These are phyloP conservation scores for rapeseed (Brassica napus) DNA, from an alignment of 345 rosid genomes.

Conservation along the genomic window DNA sequence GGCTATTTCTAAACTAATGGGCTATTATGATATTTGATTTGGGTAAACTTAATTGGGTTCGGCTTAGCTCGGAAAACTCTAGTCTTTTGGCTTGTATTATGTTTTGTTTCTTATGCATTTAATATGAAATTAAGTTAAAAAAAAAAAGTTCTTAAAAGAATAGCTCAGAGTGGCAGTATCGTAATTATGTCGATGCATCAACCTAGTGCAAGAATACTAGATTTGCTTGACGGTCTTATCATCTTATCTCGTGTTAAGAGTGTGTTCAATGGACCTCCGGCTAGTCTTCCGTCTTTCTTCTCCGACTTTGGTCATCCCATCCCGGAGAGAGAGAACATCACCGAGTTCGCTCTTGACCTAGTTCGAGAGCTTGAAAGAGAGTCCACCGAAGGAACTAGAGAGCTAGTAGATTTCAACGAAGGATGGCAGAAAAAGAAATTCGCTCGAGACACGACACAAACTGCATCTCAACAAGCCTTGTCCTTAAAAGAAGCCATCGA, in stretches of 20 bases:
- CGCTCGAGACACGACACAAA: background rate
- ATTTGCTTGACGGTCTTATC: constrained; percentile 53
- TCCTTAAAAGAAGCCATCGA: constrained; percentile 29
- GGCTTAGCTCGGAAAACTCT: no score
- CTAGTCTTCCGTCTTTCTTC: constrained; percentile 49
- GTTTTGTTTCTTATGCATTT: no score
- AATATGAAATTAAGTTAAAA: no score
- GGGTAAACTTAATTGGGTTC: no score
- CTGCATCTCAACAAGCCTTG: background rate
- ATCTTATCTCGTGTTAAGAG: constrained; percentile 51
- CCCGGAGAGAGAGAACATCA: constrained; percentile 67
- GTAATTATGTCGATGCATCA: constrained; percentile 77
- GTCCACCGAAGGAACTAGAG: constrained; percentile 44
- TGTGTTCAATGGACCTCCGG: constrained; percentile 57
- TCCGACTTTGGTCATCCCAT: constrained; percentile 65
- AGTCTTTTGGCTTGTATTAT: no score
- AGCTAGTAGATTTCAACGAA: constrained; percentile 62
- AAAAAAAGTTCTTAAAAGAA: constrained; percentile 59
- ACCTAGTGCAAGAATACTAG: constrained; percentile 54
- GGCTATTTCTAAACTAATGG: no score
- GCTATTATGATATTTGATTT: no score
- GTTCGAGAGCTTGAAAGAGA: constrained; percentile 32
- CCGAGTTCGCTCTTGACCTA: constrained; percentile 70
- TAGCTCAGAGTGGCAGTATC: constrained; percentile 64
- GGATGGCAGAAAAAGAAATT: constrained; percentile 47